These are phyloP conservation scores for Chaetothyriales sp. DNA, from an alignment of 2,329 filamentous ascomycete species.

Conservation along the genomic window DNA sequence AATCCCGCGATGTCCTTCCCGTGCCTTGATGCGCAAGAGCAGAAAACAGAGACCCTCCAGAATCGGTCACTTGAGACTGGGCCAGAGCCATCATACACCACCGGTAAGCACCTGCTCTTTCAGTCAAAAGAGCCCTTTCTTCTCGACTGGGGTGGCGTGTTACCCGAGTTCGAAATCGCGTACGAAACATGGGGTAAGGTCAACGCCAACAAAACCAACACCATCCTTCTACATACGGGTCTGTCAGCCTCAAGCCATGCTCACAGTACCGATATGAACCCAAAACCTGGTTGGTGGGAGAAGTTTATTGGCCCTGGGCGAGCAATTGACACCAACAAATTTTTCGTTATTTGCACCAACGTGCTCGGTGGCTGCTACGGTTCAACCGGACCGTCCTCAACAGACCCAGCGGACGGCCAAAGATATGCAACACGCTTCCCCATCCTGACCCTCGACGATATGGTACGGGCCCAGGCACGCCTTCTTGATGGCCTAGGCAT, in stretches of 20 bases:
- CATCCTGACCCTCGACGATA: slow-evolving; percentile 89
- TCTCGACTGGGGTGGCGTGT: slow-evolving; percentile 87
- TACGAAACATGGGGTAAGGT: slow-evolving; percentile 84
- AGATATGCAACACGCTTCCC: slow-evolving; percentile 89
- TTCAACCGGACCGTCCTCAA: slow-evolving; percentile 75
- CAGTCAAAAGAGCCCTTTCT: slow-evolving; percentile 59
- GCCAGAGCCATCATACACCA: slow-evolving; percentile 87
- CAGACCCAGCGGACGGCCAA: slow-evolving; percentile 76
- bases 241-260: slow-evolving; percentile 95
- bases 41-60: slow-evolving; percentile 54
- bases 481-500: slow-evolving; percentile 69
- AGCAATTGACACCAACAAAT: slow-evolving; percentile 77
- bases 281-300: slow-evolving; percentile 95
- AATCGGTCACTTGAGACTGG: slow-evolving; percentile 52
- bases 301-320: slow-evolving; percentile 84
- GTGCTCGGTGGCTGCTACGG: slow-evolving; percentile 93
- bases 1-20: slow-evolving; percentile 83
- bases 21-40: slow-evolving; percentile 72
- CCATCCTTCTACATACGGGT: slow-evolving; percentile 81
- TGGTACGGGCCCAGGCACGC: slow-evolving; percentile 90
- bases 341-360: slow-evolving; percentile 91
- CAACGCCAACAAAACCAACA: slow-evolving; percentile 70
- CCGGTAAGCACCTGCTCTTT: slow-evolving; percentile 66
- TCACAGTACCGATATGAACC: slow-evolving; percentile 73
- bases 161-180: slow-evolving; percentile 76